Base-by-base conservation (phyloP, 1,284 basidiomycete species). In the Microbotryomycetes sp. region DNA sequence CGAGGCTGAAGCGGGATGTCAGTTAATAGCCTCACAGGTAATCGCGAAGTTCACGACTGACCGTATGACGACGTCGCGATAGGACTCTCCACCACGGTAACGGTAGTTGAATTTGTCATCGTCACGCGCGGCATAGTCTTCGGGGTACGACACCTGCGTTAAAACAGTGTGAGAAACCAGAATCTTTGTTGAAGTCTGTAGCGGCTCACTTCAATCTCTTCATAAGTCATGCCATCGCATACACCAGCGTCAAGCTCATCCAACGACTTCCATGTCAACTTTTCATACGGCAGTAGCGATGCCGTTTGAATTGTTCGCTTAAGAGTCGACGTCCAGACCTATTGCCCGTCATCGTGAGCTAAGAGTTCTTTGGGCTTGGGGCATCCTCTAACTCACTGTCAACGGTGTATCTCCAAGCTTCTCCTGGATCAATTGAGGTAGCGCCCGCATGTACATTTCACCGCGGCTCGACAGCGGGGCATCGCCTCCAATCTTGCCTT, bases 71-170 rank as follows among this genome's bases (percentile, higher is more conserved):
- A 78, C 76, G 74, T 97, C 92, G 26, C 92, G 84, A 75, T 97
- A 97, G 4, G 91, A 93, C 75, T 97, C 96, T 56, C 96, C 94
- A 21, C 85, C 86, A 76, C 77, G 69, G 77, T 97, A 97, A 26
- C 96, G 85, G 75, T 99, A 99, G 78, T 98, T 98, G 78, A 97
- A 99, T 77, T 99, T 99, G 79, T 99, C 96, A 54, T 98, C 92
- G 73, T 98, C 96, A 27, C 96, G 85, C 73, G 91, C 91, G n/a
- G 91, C 93, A 74, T 94, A 97, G 76, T 99, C 96, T 68, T 99
- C 96, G 0, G 96, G 96, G 74, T 97, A 98, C 54, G 85, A 85
- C 79, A 86, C 83, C 88, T 93, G 73, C 50, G 60, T 60, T 24
- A 15, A 6, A 28, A 23, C 26, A n/a, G 48, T 57, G 16, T 5